Conservation (phyloP, 23 red algal genomes). For the Gracilaria caudata region DNA sequence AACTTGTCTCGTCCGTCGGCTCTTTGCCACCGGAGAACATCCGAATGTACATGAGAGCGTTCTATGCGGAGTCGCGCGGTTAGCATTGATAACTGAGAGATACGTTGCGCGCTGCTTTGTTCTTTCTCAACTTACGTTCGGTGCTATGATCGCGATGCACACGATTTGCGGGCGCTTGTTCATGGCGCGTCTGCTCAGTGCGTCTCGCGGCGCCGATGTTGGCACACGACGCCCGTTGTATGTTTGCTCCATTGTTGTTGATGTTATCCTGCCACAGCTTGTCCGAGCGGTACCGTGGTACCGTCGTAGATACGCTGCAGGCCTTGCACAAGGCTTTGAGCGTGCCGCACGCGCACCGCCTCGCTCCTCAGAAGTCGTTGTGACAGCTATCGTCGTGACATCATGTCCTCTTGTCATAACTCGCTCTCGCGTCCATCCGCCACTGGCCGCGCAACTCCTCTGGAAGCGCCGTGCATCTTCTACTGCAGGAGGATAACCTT, state of each 20-base stretch:
- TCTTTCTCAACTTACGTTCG: background rate
- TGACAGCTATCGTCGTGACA: background rate
- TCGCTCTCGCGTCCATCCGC: background rate
- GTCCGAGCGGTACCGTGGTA: too few relatives aligned
- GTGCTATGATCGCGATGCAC: slow-evolving; percentile 19
- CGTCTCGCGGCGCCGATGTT: background rate
- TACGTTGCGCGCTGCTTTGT: background rate
- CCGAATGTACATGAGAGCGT: slow-evolving; percentile 57
- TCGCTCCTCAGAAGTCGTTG: background rate
- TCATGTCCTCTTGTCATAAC: background rate
- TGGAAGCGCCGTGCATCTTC: background rate
- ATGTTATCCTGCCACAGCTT: too few relatives aligned
- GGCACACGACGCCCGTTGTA: background rate
- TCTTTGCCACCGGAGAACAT: slow-evolving; percentile 19
- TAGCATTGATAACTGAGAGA: background rate
- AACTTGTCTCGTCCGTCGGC: slow-evolving; percentile 14
- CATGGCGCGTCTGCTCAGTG: background rate
- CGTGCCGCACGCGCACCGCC: too few relatives aligned
- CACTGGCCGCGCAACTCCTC: background rate
- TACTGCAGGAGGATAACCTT: too few relatives aligned
- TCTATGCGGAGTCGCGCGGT: background rate
- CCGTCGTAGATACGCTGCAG: too few relatives aligned
- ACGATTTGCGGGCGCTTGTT: slow-evolving; percentile 9
- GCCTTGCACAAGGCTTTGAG: background rate
- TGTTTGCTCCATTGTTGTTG: background rate